These are phyloP conservation scores for Pezicula carpinea DNA, from an alignment of 2,329 filamentous ascomycete genomes.

Conservation along the genomic window DNA sequence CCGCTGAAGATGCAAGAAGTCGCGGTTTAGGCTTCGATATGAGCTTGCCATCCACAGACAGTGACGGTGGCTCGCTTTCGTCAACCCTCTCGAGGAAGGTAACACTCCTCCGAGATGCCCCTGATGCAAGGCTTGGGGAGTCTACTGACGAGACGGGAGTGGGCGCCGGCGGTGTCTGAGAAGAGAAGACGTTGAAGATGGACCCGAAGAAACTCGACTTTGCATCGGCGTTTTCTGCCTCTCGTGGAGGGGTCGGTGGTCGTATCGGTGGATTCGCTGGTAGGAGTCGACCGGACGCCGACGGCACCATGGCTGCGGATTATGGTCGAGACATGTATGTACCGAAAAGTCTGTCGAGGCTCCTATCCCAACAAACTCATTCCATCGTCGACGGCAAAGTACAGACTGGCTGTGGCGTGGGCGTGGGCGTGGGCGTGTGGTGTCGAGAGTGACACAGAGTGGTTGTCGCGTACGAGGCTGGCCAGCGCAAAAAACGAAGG, in stretches of 20 bases:
- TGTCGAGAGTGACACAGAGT: too few relatives aligned
- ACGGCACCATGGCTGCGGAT: slow-evolving; percentile 28
- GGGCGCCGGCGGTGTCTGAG: slow-evolving; percentile 6
- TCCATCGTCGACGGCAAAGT: not conserved
- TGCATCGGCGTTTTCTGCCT: slow-evolving; percentile 30
- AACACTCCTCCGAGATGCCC: slow-evolving; percentile 46
- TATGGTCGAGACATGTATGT: slow-evolving; percentile 9
- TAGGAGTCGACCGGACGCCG: slow-evolving; percentile 29
- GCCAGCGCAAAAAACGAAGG: too few relatives aligned
- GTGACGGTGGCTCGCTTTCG: slow-evolving; percentile 42
- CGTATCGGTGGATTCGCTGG: slow-evolving; percentile 51
- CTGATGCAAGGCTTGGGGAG: slow-evolving; percentile 17
- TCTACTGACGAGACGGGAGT: slow-evolving; percentile 30
- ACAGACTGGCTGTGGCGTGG: not conserved
- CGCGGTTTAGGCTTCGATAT: slow-evolving; percentile 7
- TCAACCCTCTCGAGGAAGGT: slow-evolving; percentile 56
- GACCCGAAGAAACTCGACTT: slow-evolving; percentile 23
- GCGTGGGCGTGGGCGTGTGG: not conserved
- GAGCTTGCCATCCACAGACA: slow-evolving; percentile 11
- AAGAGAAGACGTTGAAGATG: slow-evolving; percentile 30
- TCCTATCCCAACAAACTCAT: not conserved
- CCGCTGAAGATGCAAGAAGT: slow-evolving; percentile 26
- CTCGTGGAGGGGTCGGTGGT: slow-evolving; percentile 62
- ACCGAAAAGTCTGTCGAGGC: not conserved
- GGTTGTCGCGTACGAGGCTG: too few relatives aligned